phyloP scores from a whole-genome alignment of 108 stramenopile genomes.

The Cyclotella baltica region DNA sequence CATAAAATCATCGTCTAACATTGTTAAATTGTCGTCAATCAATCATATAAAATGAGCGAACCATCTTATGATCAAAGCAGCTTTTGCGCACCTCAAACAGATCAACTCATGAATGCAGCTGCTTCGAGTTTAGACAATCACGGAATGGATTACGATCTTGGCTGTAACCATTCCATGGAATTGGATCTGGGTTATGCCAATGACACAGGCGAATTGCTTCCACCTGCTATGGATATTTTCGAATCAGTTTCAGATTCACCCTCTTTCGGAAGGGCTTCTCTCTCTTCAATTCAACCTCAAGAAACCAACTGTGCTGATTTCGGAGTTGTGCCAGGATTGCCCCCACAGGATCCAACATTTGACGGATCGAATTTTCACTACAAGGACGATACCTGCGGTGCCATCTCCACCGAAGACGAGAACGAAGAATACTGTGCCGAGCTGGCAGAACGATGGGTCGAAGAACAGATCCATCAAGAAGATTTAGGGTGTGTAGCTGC shows the following conservation, averaged over 20 bases:
- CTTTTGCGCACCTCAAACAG: not conserved
- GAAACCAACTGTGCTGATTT: not conserved
- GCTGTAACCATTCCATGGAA: not conserved
- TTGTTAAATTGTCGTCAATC: not conserved
- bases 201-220: not conserved
- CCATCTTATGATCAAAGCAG: not conserved
- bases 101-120: not conserved
- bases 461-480: constrained; percentile 7
- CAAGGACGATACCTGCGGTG: constrained; percentile 1
- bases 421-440: constrained; percentile 14
- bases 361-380: not conserved
- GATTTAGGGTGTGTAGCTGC: not conserved
- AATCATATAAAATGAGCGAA: not conserved
- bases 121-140: not conserved
- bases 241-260: not conserved
- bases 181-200: not conserved
- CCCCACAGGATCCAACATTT: not conserved
- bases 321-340: not conserved
- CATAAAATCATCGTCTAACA: too few species aligned
- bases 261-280: not conserved
- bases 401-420: not conserved
- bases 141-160: not conserved
- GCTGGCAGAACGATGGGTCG: constrained; percentile 10
- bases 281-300: not conserved
- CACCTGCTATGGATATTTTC: not conserved